Conservation (phyloP, 805 yeast genomes). For the Lachancea nothofagi region DNA sequence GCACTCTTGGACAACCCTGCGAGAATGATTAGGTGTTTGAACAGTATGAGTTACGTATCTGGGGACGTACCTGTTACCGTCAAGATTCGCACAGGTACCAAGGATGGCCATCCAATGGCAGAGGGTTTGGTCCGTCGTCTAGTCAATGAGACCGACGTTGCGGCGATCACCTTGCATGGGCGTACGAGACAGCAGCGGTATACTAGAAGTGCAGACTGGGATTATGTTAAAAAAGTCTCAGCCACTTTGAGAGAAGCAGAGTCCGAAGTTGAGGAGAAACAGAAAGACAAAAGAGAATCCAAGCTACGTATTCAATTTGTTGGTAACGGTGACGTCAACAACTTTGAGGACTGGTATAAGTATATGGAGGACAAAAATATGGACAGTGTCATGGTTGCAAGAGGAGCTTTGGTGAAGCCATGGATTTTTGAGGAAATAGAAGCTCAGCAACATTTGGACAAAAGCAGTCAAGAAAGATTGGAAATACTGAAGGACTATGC, state of each 20-base stretch:
- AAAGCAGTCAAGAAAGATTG: conserved; percentile 82
- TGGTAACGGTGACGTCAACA: conserved; percentile 92
- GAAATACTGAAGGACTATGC: conserved; percentile 67
- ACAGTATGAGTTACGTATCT: conserved; percentile 82
- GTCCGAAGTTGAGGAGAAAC: conserved; percentile 52
- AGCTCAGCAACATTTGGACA: conserved; percentile 82
- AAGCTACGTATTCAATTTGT: conserved; percentile 68
- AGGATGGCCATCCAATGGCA: conserved; percentile 86
- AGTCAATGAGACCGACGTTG: conserved; percentile 72
- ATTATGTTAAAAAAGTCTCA: conserved; percentile 73
- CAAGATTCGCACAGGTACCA: conserved; percentile 87
- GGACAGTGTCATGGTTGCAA: conserved; percentile 94
- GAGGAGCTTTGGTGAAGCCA: conserved; percentile 97
- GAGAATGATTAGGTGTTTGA: conserved; percentile 66
- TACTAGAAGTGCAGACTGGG: conserved; percentile 90
- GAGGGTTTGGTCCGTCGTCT: conserved; percentile 63
- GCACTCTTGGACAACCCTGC: conserved; percentile 89
- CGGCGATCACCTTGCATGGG: conserved; percentile 92
- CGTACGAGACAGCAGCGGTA: conserved; percentile 95
- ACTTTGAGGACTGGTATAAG: conserved; percentile 81
- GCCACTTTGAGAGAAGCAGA: conserved; percentile 54
- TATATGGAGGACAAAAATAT: conserved; percentile 60
- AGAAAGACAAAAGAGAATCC: conserved; percentile 54
- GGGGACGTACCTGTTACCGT: conserved; percentile 91
- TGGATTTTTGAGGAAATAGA: conserved; percentile 98